phyloP scores from a whole-genome alignment of 495 filamentous ascomycete genomes.

The Neurospora africana region DNA sequence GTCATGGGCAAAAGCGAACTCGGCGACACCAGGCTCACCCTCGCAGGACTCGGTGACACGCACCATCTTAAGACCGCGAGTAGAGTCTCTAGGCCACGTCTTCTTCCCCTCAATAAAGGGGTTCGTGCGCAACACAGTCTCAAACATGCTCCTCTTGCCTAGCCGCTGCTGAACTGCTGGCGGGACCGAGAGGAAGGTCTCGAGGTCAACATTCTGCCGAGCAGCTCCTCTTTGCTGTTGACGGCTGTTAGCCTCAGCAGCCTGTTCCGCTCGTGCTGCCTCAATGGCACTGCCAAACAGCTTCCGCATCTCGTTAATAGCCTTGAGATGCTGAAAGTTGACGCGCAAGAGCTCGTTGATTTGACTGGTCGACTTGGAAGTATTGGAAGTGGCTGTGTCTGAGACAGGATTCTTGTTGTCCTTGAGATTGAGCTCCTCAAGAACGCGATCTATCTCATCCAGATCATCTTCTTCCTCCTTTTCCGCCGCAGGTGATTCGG shows the following conservation, averaged over 20 bases:
- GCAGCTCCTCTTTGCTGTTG: constrained; percentile 29
- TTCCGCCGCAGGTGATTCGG: constrained; percentile 9
- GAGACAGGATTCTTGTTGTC: constrained; percentile 2
- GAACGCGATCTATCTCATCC: constrained; percentile 77
- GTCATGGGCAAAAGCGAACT: constrained; percentile 71
- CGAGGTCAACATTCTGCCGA: constrained; percentile 53
- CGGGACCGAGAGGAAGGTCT: constrained; percentile 56
- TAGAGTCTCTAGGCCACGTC: constrained; percentile 73
- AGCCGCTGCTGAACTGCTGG: constrained; percentile 28
- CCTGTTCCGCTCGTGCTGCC: constrained; percentile 44
- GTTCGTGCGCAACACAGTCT: constrained; percentile 63
- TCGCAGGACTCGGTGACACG: constrained; percentile 33
- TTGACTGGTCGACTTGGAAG: constrained; percentile 9
- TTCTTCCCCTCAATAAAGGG: constrained; percentile 83
- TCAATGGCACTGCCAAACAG: constrained; percentile 80
- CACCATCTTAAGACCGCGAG: constrained; percentile 79
- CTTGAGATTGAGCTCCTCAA: constrained; percentile 50
- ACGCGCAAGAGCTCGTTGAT: constrained; percentile 56
- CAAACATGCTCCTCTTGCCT: constrained; percentile 35
- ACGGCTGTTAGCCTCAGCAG: constrained; percentile 32
- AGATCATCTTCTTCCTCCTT: constrained; percentile 24
- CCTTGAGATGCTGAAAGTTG: constrained; percentile 72
- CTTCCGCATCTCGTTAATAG: constrained; percentile 83
- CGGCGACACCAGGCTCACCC: constrained; percentile 35
- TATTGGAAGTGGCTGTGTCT: constrained; percentile 2